Evolutionary conservation across 257 asterid species (phyloP).

Genomic region (Forsythia suspensa): DNA sequence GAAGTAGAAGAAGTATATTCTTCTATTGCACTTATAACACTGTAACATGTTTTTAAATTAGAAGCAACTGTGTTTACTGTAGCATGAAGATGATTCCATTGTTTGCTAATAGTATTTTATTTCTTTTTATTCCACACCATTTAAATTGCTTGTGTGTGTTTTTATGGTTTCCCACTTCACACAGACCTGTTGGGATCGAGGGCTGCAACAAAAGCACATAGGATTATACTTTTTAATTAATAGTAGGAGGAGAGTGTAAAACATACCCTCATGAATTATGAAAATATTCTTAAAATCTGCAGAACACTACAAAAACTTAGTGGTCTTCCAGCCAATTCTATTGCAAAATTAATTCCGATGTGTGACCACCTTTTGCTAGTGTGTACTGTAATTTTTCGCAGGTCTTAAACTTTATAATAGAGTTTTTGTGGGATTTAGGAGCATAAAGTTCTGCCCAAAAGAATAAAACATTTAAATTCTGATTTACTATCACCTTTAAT

Average conservation of each 20-base stretch:
- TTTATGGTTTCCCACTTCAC: not conserved
- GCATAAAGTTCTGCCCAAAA: not conserved
- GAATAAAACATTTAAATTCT: not conserved
- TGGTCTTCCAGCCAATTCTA: not conserved
- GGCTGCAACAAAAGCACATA: not conserved
- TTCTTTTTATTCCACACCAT: not conserved
- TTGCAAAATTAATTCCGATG: not conserved
- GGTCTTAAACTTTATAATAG: not conserved
- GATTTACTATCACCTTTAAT: not conserved
- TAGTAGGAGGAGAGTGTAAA: not conserved
- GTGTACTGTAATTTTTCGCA: not conserved
- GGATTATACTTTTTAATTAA: not conserved
- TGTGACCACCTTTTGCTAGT: not conserved
- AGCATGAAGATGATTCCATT: not conserved
- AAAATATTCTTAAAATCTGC: not conserved
- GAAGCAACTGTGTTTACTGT: not conserved
- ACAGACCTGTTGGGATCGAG: not conserved
- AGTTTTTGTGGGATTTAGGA: not conserved
- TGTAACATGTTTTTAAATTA: not conserved
- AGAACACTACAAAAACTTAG: not conserved
- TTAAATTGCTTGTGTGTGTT: not conserved
- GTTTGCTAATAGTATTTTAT: not conserved
- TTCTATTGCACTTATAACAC: constrained; percentile 11
- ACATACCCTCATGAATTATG: not conserved
- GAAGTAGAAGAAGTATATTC: constrained; percentile 82